phyloP scores from a whole-genome alignment of 2,329 filamentous ascomycete species.

The Botrytis porri region DNA sequence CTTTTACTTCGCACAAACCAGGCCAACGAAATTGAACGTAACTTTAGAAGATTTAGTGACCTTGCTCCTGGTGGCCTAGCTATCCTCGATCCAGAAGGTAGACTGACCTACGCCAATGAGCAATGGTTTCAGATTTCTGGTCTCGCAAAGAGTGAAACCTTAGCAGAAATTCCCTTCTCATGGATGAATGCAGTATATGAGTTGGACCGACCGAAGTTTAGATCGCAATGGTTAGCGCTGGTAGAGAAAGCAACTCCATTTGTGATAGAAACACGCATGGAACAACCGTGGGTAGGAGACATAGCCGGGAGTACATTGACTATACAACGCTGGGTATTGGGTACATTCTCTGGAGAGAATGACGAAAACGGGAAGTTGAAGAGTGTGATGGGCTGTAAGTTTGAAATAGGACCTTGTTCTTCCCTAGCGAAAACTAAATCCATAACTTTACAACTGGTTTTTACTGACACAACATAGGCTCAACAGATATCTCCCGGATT shows the following conservation, averaged over 20 bases:
- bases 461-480: slow-evolving; percentile 47
- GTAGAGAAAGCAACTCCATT: slow-evolving; percentile 6
- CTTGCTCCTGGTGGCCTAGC: slow-evolving; percentile 61
- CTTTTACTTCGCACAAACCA: slow-evolving; percentile 61
- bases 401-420: not conserved
- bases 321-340: slow-evolving; percentile 75
- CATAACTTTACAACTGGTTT: slow-evolving; percentile 36
- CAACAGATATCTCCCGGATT: slow-evolving; percentile 80
- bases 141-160: not conserved
- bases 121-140: slow-evolving; percentile 22
- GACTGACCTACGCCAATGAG: slow-evolving; percentile 20
- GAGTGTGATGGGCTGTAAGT: slow-evolving; percentile 61
- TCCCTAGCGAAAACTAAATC: not conserved
- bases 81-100: slow-evolving; percentile 21
- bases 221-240: slow-evolving; percentile 20
- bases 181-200: slow-evolving; percentile 15
- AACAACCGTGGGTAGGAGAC: slow-evolving; percentile 44
- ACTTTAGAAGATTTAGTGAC: slow-evolving; percentile 78
- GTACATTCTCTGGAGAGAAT: slow-evolving; percentile 73
- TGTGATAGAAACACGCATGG: slow-evolving; percentile 18
- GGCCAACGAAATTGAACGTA: slow-evolving; percentile 64
- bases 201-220: slow-evolving; percentile 13
- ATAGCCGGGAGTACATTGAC: slow-evolving; percentile 58
- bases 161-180: not conserved
- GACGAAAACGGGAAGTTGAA: slow-evolving; percentile 62